Evolutionary conservation across 352 stramenopile genomes (phyloP).

Genomic region (Phytopythium chamaehyphon): DNA sequence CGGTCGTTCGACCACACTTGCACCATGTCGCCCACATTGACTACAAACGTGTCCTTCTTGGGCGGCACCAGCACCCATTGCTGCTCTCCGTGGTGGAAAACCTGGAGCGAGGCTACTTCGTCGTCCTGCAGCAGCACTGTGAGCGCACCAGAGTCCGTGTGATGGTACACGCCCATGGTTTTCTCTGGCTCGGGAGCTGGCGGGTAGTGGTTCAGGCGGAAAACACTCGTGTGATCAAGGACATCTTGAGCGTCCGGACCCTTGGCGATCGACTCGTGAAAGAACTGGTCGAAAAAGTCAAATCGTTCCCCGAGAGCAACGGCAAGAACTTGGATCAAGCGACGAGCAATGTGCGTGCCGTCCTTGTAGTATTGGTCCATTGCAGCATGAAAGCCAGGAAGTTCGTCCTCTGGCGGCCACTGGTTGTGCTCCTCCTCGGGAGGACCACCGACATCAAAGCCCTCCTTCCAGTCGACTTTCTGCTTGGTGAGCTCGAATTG

Average conservation of each 20-base stretch:
- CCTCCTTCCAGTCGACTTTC: slow-evolving; percentile 7
- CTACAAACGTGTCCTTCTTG: slow-evolving; percentile 13
- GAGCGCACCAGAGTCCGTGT: slow-evolving; percentile 53
- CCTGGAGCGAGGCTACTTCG: slow-evolving; percentile 46
- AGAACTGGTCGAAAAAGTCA: slow-evolving; percentile 59
- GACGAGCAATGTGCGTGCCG: slow-evolving; percentile 49
- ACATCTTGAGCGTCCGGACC: background rate
- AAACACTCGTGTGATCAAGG: slow-evolving; percentile 77
- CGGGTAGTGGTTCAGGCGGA: slow-evolving; percentile 92
- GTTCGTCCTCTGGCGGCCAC: slow-evolving; percentile 37
- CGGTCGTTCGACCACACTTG: too few relatives aligned
- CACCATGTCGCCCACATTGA: too few relatives aligned
- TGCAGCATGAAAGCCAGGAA: slow-evolving; percentile 50
- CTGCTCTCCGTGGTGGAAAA: slow-evolving; percentile 39
- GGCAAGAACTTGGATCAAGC: slow-evolving; percentile 51
- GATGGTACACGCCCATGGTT: slow-evolving; percentile 48
- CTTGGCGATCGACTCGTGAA: slow-evolving; percentile 11
- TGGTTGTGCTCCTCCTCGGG: slow-evolving; percentile 84
- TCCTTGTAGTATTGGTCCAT: slow-evolving; percentile 40
- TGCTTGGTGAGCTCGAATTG: slow-evolving; percentile 5
- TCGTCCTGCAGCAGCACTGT: slow-evolving; percentile 65
- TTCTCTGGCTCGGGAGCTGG: slow-evolving; percentile 27
- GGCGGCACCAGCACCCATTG: slow-evolving; percentile 46
- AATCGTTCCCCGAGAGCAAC: slow-evolving; percentile 42
- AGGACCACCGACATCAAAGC: slow-evolving; percentile 8